A percentile compares a stretch with the other conserved stretches of the same genome.
Evolutionary conservation across 192 early-diverging fungal genomes (phyloP).

Genomic region (Phlyctochytrium bullatum): DNA sequence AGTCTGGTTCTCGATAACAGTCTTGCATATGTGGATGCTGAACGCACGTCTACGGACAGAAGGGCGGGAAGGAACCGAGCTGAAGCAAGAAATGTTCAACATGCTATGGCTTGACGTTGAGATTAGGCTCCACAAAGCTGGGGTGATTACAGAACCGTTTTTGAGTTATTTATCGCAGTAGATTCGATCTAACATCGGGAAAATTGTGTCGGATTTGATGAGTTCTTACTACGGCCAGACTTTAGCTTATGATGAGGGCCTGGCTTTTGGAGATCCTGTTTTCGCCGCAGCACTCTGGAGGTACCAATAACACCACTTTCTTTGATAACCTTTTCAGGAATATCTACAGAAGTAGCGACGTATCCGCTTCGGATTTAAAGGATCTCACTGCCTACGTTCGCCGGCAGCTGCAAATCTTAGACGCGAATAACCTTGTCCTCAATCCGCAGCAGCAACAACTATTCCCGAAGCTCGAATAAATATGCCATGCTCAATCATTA

Average conservation of each 20-base stretch:
- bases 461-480: no score
- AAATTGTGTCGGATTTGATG: slow-evolving; percentile 79
- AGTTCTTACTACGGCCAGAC: slow-evolving; percentile 83
- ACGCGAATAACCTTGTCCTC: no score
- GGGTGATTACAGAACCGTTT: slow-evolving; percentile 48
- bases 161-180: background rate
- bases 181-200: slow-evolving; percentile 62
- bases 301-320: slow-evolving; percentile 11
- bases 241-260: slow-evolving; percentile 89
- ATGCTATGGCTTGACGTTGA: slow-evolving; percentile 88
- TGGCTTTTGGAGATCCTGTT: slow-evolving; percentile 78
- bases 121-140: slow-evolving; percentile 74
- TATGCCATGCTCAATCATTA: no score
- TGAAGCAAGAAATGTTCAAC: slow-evolving; percentile 85
- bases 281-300: slow-evolving; percentile 89
- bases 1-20: slow-evolving; percentile 89
- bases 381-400: no score
- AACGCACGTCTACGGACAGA: slow-evolving; percentile 67
- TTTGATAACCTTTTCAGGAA: background rate
- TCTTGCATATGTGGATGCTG: slow-evolving; percentile 92
- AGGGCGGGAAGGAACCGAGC: slow-evolving; percentile 61
- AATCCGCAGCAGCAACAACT: no score
- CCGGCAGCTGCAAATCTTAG: no score
- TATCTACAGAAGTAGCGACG: background rate
- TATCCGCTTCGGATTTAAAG: background rate